Conservation (phyloP, 1,139 yeast genomes). For the Scheffersomyces cryptocercus region DNA sequence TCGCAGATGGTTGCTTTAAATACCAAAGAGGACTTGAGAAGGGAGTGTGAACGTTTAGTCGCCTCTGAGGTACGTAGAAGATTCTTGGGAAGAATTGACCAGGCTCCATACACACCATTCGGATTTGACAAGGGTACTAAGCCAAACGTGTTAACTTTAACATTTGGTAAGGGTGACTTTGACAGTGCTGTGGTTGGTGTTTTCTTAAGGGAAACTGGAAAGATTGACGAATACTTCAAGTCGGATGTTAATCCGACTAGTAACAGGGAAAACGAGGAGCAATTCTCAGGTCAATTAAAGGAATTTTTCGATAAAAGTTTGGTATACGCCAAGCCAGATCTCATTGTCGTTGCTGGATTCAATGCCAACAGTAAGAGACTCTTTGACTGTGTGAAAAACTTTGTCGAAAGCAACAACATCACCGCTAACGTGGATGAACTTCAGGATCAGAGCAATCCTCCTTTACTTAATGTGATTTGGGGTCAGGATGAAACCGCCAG, state of each 20-base stretch:
- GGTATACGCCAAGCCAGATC: slow-evolving; percentile 65
- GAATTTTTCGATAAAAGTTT: slow-evolving; percentile 43
- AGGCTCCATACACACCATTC: slow-evolving; percentile 88
- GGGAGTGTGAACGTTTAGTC: slow-evolving; percentile 72
- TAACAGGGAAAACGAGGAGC: slow-evolving; percentile 49
- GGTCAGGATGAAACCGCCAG: slow-evolving; percentile 94
- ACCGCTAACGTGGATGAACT: slow-evolving; percentile 53
- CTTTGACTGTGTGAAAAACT: slow-evolving; percentile 55
- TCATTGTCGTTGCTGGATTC: slow-evolving; percentile 86
- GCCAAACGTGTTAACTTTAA: slow-evolving; percentile 79
- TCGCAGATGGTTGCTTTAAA: slow-evolving; percentile 69
- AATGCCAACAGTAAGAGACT: slow-evolving; percentile 71
- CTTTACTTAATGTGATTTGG: slow-evolving; percentile 64
- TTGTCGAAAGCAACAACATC: slow-evolving; percentile 59
- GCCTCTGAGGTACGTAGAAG: slow-evolving; percentile 69
- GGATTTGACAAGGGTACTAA: slow-evolving; percentile 77
- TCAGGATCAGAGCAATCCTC: slow-evolving; percentile 40
- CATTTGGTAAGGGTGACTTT: slow-evolving; percentile 84
- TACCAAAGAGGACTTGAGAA: slow-evolving; percentile 80
- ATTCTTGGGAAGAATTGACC: slow-evolving; percentile 75
- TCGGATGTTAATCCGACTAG: slow-evolving; percentile 77
- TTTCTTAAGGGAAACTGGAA: slow-evolving; percentile 77
- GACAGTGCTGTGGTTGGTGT: slow-evolving; percentile 88
- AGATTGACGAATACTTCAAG: slow-evolving; percentile 73
- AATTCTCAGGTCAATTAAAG: slow-evolving; percentile 53